Base-by-base conservation (phyloP, 1,284 basidiomycete species). In the Sparassis latifolia region DNA sequence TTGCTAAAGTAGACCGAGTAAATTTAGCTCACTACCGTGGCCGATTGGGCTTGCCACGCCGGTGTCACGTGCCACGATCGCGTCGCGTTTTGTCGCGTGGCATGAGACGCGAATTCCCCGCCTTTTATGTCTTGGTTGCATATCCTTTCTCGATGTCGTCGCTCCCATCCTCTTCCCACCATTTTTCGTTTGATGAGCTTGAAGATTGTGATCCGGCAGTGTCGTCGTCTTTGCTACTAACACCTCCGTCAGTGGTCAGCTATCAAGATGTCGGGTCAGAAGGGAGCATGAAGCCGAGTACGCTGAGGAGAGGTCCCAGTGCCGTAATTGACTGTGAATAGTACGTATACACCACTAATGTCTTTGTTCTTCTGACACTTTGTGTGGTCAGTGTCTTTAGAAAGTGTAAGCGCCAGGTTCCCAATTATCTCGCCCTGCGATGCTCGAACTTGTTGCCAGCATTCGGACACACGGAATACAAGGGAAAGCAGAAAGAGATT, bases 401-500 rank as follows among this genome's bases (percentile, higher is more conserved):
- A 12, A 53, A 53, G 12, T 51, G 61, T 62, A 49, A n/a, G 52
- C 43, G 6, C 35, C 35, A 12, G 6, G 35, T 37, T 37, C 6
- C 7, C 35, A 37, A 37, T 37, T 37, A 12, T 37, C 35, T 12
- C 20, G 20, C 20, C 20, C 20, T 20, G 20, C 20, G 20, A 20
- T 20, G 12, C 35, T 37, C 35, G 6, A 37, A 37, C 35, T 7
- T 12, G 35, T 37, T 12, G 7, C 35, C 48, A 90, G 86, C 78
- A 28, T 92, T 92, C 60, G 80, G 82, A 1, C 81, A 89, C 60
- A 55, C 69, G 1, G 70, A 67, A 7, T 93, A 84, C 61, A 83
- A 83, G 62, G 89, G 86, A 29, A 83, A 86, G 53, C 91, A 93
- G 67, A 75, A 79, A 52, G 81, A 87, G 48, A 84, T 92, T 31